Evolutionary conservation across 2,329 filamentous ascomycete species (phyloP), one percentile per base, ranked within the genome.

Genomic region (Nigrospora osmanthi): DNA sequence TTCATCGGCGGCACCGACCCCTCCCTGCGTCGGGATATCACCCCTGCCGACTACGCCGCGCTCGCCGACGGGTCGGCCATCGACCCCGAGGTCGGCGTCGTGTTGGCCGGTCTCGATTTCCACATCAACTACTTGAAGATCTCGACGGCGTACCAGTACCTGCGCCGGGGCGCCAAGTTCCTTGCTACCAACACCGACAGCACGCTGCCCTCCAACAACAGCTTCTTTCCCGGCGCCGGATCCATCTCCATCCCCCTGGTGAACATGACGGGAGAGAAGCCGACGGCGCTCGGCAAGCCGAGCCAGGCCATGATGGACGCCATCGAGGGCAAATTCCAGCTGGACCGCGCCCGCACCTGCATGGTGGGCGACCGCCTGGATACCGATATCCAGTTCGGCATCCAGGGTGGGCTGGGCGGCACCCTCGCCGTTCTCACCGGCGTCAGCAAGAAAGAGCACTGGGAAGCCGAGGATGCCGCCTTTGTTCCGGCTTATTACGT

Each of bases 261-360:
- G 44, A 85, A 85, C 62, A 88, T 88, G 73, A 72, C 78, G 4
- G 73, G 73, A 15, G 68, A 79, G 61, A 74, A 85, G 56, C 91
- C 93, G 1, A 67, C 89, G 31, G 82, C 87, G 3, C 70, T 97
- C 35, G 93, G 93, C 1, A 98, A 98, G 70, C 93, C 93, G 3
- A 95, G 89, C 62, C 89, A 95, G 70, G 91, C 91, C 4, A 98
- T 98, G 93, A 95, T 98, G 91, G 91, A 97, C 64, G 89, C 93
- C 3, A 86, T 98, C 46, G 91, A 97, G 71, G 91, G 91, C 47
- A 95, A 95, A 66, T 96, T 97, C 65, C 76, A 86, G 54, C 85
- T 98, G 44, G 83, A 97, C 63, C 79, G 90, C 34, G 79, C 75
- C 48, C 81, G 81, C 54, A 87, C 93, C 1, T 97, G 93, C 67